Evolutionary conservation across 2,329 filamentous ascomycete genomes (phyloP).

Genomic region (Cladorrhinum sp.): DNA sequence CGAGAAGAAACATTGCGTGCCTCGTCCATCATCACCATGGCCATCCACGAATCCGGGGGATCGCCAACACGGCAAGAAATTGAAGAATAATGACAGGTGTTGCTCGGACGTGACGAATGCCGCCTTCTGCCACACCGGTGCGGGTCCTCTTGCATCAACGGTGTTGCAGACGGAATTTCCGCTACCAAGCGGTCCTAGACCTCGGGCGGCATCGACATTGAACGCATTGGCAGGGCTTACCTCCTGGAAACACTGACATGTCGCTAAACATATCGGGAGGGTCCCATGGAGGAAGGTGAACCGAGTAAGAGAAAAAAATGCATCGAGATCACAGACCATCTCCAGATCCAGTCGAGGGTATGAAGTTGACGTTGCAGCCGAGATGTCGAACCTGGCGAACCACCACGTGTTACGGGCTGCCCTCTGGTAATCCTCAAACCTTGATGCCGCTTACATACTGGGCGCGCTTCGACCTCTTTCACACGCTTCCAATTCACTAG

Average conservation of each 20-base stretch:
- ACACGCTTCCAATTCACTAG: background rate
- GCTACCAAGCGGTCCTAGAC: background rate
- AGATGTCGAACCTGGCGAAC: slow-evolving; percentile 1
- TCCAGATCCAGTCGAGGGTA: background rate
- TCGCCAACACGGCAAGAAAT: background rate
- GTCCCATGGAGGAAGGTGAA: slow-evolving; percentile 10
- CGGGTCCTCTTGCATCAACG: background rate
- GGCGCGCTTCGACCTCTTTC: background rate
- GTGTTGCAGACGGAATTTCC: slow-evolving; percentile 2
- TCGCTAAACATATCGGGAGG: background rate
- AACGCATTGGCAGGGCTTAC: background rate
- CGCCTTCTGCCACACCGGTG: background rate
- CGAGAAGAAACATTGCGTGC: background rate
- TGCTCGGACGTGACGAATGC: background rate
- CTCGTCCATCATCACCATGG: background rate
- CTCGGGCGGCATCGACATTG: background rate
- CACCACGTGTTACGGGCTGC: slow-evolving; percentile 1
- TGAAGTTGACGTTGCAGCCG: slow-evolving; percentile 4
- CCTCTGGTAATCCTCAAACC: no score
- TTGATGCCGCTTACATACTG: no score
- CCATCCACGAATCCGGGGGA: background rate
- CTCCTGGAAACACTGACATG: background rate
- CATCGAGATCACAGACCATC: background rate
- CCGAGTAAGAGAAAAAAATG: background rate
- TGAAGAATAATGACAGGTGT: background rate